Percentiles rank a stretch among this genome's conserved stretches.
phyloP scores from a whole-genome alignment of 2,329 filamentous ascomycete species.

The Didymella pinodella region DNA sequence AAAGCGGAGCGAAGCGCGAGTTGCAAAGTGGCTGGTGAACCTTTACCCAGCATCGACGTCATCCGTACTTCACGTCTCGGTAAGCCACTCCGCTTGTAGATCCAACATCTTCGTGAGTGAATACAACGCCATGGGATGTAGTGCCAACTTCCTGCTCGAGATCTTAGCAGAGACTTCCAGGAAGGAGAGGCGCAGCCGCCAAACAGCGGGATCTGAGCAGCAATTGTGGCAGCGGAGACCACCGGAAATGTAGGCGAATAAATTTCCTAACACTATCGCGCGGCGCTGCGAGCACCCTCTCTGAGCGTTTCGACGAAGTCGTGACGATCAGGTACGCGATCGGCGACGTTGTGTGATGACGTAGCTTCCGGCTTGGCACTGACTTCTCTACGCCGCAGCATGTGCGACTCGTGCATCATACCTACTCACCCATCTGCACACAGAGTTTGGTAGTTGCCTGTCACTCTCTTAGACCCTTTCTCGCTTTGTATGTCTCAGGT shows the following conservation, averaged over 20 bases:
- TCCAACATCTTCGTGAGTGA: neutral
- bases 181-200: neutral
- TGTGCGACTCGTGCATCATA: neutral
- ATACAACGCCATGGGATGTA: constrained; percentile 11
- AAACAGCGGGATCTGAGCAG: constrained; percentile 7
- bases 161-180: neutral
- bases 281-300: constrained; percentile 8
- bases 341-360: constrained; percentile 22
- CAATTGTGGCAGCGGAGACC: constrained; percentile 21
- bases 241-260: constrained; percentile 2
- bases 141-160: constrained; percentile 25
- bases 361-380: constrained; percentile 23
- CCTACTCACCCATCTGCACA: too few relatives aligned
- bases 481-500: too few relatives aligned
- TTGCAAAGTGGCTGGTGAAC: constrained; percentile 18
- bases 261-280: constrained; percentile 13
- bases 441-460: too few relatives aligned
- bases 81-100: constrained; percentile 18
- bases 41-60: constrained; percentile 13
- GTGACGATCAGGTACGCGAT: constrained; percentile 23
- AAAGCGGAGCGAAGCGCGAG: constrained; percentile 21
- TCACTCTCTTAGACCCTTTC: too few relatives aligned
- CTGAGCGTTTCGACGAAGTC: neutral
- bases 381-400: neutral
- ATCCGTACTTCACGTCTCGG: constrained; percentile 4